Percentiles rank a stretch among this genome's conserved stretches.
phyloP scores from a whole-genome alignment of 208 protist species.

The Tritrichomonas foetus region DNA sequence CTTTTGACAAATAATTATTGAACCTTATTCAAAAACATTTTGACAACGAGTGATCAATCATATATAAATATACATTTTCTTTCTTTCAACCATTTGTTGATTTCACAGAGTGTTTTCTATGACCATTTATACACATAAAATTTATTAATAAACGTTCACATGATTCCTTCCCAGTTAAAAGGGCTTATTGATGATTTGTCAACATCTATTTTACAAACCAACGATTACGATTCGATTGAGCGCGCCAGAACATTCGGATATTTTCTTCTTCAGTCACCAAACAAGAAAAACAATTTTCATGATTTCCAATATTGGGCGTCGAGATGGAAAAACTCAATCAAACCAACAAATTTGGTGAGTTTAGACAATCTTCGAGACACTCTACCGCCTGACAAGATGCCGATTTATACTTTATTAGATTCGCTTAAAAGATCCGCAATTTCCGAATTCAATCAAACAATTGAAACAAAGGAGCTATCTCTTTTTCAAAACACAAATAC shows the following conservation, averaged over 20 bases:
- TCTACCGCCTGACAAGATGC: not conserved
- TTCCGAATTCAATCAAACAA: not conserved
- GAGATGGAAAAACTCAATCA: constrained; percentile 1
- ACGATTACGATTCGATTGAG: not conserved
- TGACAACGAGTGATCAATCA: too few relatives aligned
- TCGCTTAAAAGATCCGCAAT: not conserved
- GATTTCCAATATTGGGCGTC: not conserved
- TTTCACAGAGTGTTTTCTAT: too few relatives aligned
- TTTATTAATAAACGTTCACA: not conserved
- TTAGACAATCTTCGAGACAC: not conserved
- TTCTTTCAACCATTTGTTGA: too few relatives aligned
- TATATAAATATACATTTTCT: too few relatives aligned
- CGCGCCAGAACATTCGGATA: not conserved
- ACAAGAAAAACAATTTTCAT: not conserved
- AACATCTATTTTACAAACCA: not conserved
- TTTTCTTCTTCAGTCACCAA: not conserved
- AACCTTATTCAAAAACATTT: too few relatives aligned
- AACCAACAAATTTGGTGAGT: not conserved
- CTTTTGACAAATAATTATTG: too few relatives aligned
- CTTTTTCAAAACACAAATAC: not conserved
- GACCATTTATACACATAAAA: too few relatives aligned
- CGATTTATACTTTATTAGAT: not conserved
- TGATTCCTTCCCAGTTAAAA: not conserved
- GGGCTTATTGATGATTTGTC: not conserved
- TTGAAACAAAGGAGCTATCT: not conserved